Conservation (phyloP, 2,329 filamentous ascomycete species). For the Fusarium ramigenum region DNA sequence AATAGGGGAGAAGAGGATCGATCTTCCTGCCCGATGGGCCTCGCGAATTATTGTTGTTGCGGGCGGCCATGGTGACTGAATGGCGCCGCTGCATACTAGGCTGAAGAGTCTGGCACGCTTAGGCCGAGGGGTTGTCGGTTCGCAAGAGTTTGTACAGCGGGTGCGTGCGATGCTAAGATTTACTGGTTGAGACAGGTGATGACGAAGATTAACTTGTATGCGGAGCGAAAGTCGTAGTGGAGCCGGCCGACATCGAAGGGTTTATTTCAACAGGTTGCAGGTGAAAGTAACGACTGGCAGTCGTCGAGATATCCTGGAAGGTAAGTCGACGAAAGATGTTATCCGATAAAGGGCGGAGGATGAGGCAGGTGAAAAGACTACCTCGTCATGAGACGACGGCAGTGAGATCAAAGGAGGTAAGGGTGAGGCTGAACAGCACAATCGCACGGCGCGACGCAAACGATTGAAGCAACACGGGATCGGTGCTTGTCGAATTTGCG, state of each 20-base stretch:
- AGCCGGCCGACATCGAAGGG: constrained; percentile 43
- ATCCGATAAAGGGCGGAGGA: constrained; percentile 31
- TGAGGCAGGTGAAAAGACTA: constrained; percentile 29
- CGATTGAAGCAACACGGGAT: constrained; percentile 32
- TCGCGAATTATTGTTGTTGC: constrained; percentile 49
- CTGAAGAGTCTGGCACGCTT: constrained; percentile 33
- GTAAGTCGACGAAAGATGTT: constrained; percentile 42
- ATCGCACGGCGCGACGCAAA: constrained; percentile 35
- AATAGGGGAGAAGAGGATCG: constrained; percentile 48
- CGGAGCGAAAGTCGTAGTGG: constrained; percentile 39
- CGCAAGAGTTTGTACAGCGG: constrained; percentile 7
- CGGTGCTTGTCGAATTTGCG: constrained; percentile 37
- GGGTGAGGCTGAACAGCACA: constrained; percentile 19
- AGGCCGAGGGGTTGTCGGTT: constrained; percentile 23
- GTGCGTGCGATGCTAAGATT: constrained; percentile 21
- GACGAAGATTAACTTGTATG: constrained; percentile 33
- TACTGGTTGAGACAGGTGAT: constrained; percentile 5
- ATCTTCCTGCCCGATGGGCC: constrained; percentile 44
- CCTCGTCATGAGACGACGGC: constrained; percentile 38
- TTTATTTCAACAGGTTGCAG: constrained; percentile 34
- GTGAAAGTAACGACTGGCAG: constrained; percentile 45
- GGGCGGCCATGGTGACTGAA: constrained; percentile 48
- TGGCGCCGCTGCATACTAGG: constrained; percentile 45
- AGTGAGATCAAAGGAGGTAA: constrained; percentile 29
- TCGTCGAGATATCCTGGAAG: constrained; percentile 41